These are phyloP conservation scores for Tephrocybe rancida DNA, from an alignment of 768 basidiomycete genomes.

Conservation along the genomic window DNA sequence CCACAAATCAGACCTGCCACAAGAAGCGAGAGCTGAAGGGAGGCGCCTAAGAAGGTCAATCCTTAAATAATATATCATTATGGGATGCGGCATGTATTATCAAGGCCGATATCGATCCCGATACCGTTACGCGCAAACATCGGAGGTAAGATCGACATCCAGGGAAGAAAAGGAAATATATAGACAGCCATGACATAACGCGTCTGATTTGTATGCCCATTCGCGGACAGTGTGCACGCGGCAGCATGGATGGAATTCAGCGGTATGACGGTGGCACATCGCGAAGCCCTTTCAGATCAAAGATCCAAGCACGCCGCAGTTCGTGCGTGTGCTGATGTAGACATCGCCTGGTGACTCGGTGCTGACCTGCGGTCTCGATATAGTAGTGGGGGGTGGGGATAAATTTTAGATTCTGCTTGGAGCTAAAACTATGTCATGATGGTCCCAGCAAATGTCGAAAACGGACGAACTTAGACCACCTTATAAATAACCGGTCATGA, in stretches of 20 bases:
- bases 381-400: not conserved
- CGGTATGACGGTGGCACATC: not conserved
- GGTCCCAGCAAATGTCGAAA: not conserved
- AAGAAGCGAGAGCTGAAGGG: too few relatives aligned
- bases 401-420: not conserved
- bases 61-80: not conserved
- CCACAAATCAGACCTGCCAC: too few relatives aligned
- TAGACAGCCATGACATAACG: not conserved
- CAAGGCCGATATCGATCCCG: not conserved
- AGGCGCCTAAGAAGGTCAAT: not conserved
- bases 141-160: not conserved
- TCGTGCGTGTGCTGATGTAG: not conserved
- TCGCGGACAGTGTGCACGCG: not conserved
- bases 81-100: not conserved
- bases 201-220: not conserved
- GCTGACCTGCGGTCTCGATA: not conserved
- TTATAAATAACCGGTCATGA: not conserved
- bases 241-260: not conserved
- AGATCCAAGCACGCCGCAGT: conserved; percentile 13
- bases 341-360: not conserved
- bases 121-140: not conserved
- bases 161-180: not conserved
- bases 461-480: not conserved
- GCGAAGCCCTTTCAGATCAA: conserved; percentile 11
- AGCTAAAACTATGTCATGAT: too few relatives aligned